These are phyloP conservation scores for Naematelia aurantialba DNA, from an alignment of 768 basidiomycete genomes.

Conservation along the genomic window DNA sequence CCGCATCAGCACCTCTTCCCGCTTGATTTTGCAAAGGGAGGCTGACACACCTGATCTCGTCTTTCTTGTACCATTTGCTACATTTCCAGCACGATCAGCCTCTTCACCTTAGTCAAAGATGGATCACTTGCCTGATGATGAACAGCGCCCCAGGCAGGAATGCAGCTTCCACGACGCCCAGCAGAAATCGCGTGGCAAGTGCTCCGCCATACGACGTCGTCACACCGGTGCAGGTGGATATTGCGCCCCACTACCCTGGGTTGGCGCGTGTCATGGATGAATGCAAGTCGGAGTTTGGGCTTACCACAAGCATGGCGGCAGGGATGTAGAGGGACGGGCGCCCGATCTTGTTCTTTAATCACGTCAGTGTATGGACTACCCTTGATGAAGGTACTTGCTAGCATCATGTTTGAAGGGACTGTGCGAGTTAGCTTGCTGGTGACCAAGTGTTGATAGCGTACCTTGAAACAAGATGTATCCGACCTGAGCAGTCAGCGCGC, in stretches of 20 bases:
- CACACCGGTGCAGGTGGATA: conserved; percentile 54
- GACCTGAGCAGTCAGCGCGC: conserved; percentile 17
- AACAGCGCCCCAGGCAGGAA: conserved; percentile 26
- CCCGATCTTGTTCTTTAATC: conserved; percentile 28
- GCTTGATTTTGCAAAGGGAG: background rate
- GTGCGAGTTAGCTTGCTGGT: conserved; percentile 2
- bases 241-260: conserved; percentile 44
- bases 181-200: conserved; percentile 59
- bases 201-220: conserved; percentile 54
- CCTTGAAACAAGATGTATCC: conserved; percentile 38
- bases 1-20: background rate
- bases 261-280: background rate
- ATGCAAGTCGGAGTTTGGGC: background rate
- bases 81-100: conserved; percentile 30
- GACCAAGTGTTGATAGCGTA: background rate
- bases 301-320: conserved; percentile 32
- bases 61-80: conserved; percentile 69
- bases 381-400: conserved; percentile 17
- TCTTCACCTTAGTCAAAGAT: background rate
- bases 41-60: conserved; percentile 59
- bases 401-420: conserved; percentile 46
- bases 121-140: conserved; percentile 20
- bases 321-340: conserved; percentile 48
- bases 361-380: background rate
- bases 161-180: conserved; percentile 54